Base-by-base conservation (phyloP, 495 filamentous ascomycete genomes). In the Stereocaulon alpinum region DNA sequence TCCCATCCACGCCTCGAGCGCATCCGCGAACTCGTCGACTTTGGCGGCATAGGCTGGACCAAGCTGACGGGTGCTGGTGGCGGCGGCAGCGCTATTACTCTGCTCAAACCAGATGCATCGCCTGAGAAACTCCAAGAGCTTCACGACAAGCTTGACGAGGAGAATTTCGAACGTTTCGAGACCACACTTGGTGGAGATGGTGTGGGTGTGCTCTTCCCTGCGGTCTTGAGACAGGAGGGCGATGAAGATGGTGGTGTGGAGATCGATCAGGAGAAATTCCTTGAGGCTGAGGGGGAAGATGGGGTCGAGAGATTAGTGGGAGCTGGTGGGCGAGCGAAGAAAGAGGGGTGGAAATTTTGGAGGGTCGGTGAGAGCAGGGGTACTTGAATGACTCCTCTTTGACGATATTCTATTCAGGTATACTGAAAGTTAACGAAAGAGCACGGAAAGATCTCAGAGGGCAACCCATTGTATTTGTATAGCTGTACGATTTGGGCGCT, bases 61-160 rank as follows among this genome's bases (percentile, higher is more conserved):
- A 98, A 98, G 68, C 79, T 98, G 50, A 98, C 93, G 1, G 93
- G 93, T 58, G 93, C 91, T 6, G 93, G 93, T 14, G 93, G 92
- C 5, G 93, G 93, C 42, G 93, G 93, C 1, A 96, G 93, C 70
- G 90, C 91, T 1, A 96, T 98, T 65, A 93, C 91, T 4, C 72
- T 98, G 6, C 75, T 97, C 42, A 87, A 84, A 59, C 88, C 90
- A 0, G 76, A 80, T 42, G 72, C 72, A 49, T 68, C 74, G 49
- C 56, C 67, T 17, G 74, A 81, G 48, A 80, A 73, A 57, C 63
- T 89, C 50, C 67, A 76, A 24, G 70, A 76, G 3, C 76, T 98
- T 22, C 81, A 92, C 66, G 57, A 69, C 6, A 80, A 85, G 62
- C 77, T 98, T 6, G 78, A 84, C 3, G 70, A 74, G 0, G 93